Conservation (phyloP, 1,284 basidiomycete genomes). For the Hemileia vastatrix region DNA sequence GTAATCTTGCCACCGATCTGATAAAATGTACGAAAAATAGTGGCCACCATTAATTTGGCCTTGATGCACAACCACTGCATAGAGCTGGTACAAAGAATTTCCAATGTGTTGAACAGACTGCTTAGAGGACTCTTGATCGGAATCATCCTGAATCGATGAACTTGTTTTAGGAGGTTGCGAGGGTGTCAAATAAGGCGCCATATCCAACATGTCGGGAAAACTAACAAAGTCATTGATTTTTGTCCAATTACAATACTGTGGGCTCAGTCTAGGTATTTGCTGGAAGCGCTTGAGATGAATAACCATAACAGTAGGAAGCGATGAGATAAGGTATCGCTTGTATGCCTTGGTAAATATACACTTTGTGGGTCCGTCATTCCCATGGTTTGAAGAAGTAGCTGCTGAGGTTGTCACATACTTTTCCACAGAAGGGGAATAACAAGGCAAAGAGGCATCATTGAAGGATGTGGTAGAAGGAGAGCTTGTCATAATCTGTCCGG, state of each 20-base stretch:
- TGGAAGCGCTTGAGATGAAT: constrained; percentile 91
- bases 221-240: constrained; percentile 82
- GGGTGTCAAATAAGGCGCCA: constrained; percentile 76
- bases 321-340: constrained; percentile 83
- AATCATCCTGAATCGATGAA: too few species aligned
- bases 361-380: neutral
- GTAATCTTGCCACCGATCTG: too few species aligned
- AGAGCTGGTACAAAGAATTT: constrained; percentile 37
- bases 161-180: neutral
- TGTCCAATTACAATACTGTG: constrained; percentile 58
- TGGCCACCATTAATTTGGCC: neutral
- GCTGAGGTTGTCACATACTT: too few species aligned
- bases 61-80: constrained; percentile 70
- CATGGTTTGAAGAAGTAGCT: too few species aligned
- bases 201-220: constrained; percentile 74
- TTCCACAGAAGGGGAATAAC: too few species aligned
- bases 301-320: constrained; percentile 68
- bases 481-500: too few species aligned
- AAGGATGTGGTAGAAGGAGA: too few species aligned
- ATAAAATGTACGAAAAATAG: constrained; percentile 1
- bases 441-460: too few species aligned
- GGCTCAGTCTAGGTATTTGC: too few species aligned
- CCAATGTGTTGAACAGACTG: too few species aligned
- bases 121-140: too few species aligned
- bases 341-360: constrained; percentile 69